A percentile compares a stretch with the other conserved stretches of the same genome.
phyloP scores from a whole-genome alignment of 768 basidiomycete species.

The Tricholoma saponaceum region DNA sequence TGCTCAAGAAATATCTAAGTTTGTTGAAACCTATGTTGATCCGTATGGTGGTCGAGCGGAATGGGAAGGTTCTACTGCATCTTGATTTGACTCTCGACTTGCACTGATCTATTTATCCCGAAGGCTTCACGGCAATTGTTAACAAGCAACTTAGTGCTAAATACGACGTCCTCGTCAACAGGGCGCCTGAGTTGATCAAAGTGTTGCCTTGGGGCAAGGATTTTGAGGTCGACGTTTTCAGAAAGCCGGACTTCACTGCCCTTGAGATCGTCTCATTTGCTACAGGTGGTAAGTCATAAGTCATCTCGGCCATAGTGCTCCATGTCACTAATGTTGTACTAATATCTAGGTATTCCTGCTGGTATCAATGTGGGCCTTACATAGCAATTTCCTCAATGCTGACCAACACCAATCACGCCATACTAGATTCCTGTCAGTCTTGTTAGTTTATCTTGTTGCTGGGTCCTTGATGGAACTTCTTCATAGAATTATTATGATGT shows the following conservation, averaged over 20 bases:
- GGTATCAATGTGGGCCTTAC: constrained; percentile 68
- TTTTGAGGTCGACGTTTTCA: constrained; percentile 69
- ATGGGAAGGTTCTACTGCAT: constrained; percentile 67
- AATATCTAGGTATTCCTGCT: constrained; percentile 63
- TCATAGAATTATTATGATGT: constrained; percentile 77
- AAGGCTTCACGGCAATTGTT: constrained; percentile 86
- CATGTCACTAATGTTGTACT: neutral
- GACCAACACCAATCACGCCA: neutral
- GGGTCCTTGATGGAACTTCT: neutral
- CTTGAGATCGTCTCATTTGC: constrained; percentile 81
- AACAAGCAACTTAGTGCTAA: constrained; percentile 81
- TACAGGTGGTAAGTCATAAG: constrained; percentile 57
- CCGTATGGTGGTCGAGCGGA: constrained; percentile 90
- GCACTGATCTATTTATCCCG: constrained; percentile 5
- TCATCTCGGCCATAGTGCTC: neutral
- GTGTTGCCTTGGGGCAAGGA: constrained; percentile 77
- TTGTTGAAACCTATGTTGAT: constrained; percentile 84
- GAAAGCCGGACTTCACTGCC: constrained; percentile 86
- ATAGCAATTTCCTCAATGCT: neutral
- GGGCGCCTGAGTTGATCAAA: constrained; percentile 77
- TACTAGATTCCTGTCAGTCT: constrained; percentile 57
- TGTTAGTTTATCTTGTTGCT: neutral
- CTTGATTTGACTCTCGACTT: neutral
- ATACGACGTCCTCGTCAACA: constrained; percentile 71
- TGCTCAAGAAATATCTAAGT: constrained; percentile 25